Evolutionary conservation across 306 rosid genomes (phyloP).

Genomic region (Parietaria judaica): DNA sequence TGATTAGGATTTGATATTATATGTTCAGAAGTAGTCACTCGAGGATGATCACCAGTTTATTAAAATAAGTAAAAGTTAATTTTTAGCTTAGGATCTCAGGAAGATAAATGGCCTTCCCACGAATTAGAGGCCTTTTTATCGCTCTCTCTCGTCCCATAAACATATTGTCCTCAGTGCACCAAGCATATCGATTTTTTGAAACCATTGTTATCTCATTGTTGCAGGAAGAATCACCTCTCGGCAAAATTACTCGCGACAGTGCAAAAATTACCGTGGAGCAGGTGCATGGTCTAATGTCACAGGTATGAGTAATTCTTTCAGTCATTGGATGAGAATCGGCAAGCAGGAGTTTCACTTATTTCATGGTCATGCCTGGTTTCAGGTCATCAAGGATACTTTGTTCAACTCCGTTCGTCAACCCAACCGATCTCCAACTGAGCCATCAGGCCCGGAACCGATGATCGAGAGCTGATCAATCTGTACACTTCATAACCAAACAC

Average conservation of each 20-base stretch:
- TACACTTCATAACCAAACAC: neutral
- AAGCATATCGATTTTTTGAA: no score
- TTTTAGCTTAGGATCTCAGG: no score
- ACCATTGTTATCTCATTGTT: neutral
- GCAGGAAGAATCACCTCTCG: slow-evolving; percentile 90
- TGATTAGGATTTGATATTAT: no score
- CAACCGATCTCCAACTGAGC: slow-evolving; percentile 46
- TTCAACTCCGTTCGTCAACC: slow-evolving; percentile 75
- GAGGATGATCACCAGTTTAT: no score
- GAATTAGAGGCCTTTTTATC: no score
- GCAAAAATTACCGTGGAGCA: slow-evolving; percentile 96
- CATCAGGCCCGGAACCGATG: slow-evolving; percentile 86
- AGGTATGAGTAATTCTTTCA: slow-evolving; percentile 39
- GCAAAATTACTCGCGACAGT: slow-evolving; percentile 88
- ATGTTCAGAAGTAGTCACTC: no score
- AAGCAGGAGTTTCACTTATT: neutral
- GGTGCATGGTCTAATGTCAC: slow-evolving; percentile 94
- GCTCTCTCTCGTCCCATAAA: no score
- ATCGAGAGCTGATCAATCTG: slow-evolving; percentile 53
- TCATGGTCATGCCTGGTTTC: slow-evolving; percentile 5
- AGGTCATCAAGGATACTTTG: slow-evolving; percentile 92
- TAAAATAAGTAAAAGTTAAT: no score
- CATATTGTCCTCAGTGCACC: no score
- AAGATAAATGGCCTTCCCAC: no score
- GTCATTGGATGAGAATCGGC: neutral